Evolutionary conservation across 768 basidiomycete species (phyloP).

Genomic region (Collybia mongolica): DNA sequence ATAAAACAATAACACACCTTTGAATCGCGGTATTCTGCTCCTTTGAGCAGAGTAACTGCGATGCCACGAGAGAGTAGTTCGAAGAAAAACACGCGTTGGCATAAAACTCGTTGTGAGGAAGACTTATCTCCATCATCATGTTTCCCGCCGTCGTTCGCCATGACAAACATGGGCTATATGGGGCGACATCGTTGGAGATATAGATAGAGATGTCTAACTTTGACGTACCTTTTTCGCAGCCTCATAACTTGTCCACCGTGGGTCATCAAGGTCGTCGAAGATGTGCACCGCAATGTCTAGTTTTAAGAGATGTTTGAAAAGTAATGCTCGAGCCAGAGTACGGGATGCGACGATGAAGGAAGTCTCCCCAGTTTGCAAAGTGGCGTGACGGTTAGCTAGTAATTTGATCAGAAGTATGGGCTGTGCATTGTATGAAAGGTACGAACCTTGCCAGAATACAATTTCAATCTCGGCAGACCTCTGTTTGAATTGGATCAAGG

Average conservation of each 20-base stretch:
- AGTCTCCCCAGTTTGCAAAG: slow-evolving; percentile 34
- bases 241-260: slow-evolving; percentile 47
- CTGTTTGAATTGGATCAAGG: slow-evolving; percentile 44
- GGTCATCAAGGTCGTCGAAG: slow-evolving; percentile 46
- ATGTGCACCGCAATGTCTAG: slow-evolving; percentile 40
- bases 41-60: slow-evolving; percentile 49
- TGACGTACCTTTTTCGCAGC: slow-evolving; percentile 34
- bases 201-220: not conserved
- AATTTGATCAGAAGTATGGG: not conserved
- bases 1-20: slow-evolving; percentile 40
- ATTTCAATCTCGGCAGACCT: slow-evolving; percentile 59
- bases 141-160: slow-evolving; percentile 54
- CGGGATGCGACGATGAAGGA: slow-evolving; percentile 42
- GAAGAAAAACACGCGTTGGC: slow-evolving; percentile 50
- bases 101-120: slow-evolving; percentile 28
- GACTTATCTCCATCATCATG: slow-evolving; percentile 6
- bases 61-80: slow-evolving; percentile 47
- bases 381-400: slow-evolving; percentile 44
- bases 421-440: not conserved
- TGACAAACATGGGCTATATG: slow-evolving; percentile 63
- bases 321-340: slow-evolving; percentile 47
- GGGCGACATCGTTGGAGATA: slow-evolving; percentile 3
- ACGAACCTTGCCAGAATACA: slow-evolving; percentile 59
- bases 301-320: slow-evolving; percentile 48
- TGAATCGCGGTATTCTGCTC: slow-evolving; percentile 58